A percentile compares a stretch with the other conserved stretches of the same genome.
phyloP scores from a whole-genome alignment of 306 rosid species.

The Cicer pinnatifidum region DNA sequence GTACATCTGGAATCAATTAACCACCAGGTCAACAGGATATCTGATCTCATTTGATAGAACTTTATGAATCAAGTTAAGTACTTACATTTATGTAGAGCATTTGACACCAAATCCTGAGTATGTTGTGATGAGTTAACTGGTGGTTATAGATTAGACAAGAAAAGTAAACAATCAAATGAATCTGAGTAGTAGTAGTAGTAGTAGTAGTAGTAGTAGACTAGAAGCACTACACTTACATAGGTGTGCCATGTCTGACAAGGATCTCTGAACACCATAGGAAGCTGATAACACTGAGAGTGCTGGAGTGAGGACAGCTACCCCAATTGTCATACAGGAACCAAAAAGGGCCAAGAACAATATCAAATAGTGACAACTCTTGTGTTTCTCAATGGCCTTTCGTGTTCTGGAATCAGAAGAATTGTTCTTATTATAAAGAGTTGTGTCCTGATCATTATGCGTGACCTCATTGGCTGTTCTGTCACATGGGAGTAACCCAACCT shows the following conservation, averaged over 20 bases:
- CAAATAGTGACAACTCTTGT: conserved; percentile 63
- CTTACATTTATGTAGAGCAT: conserved; percentile 63
- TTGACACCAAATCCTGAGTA: conserved; percentile 43
- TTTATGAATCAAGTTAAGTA: background rate
- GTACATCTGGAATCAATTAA: conserved; percentile 61
- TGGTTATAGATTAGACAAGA: conserved; percentile 35
- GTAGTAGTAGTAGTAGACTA: background rate
- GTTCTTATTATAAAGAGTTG: conserved; percentile 40
- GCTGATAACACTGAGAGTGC: conserved; percentile 82
- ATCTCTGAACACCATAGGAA: conserved; percentile 69
- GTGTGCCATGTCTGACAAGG: conserved; percentile 52
- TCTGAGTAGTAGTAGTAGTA: background rate
- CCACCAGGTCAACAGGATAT: conserved; percentile 9
- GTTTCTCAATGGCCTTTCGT: conserved; percentile 67
- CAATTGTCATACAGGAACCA: conserved; percentile 78
- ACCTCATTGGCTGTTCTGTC: conserved; percentile 60
- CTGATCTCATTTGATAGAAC: background rate
- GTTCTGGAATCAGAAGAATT: conserved; percentile 66
- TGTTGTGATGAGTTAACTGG: conserved; percentile 57
- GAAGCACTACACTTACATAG: conserved; percentile 52
- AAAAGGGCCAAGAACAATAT: conserved; percentile 74
- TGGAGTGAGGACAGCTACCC: conserved; percentile 80
- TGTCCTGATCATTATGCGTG: conserved; percentile 48
- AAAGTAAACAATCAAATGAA: conserved; percentile 16
- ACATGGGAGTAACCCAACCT: conserved; percentile 74